These are phyloP conservation scores for Musa balbisiana DNA, from an alignment of 202 grass and related monocot species.

Conservation along the genomic window DNA sequence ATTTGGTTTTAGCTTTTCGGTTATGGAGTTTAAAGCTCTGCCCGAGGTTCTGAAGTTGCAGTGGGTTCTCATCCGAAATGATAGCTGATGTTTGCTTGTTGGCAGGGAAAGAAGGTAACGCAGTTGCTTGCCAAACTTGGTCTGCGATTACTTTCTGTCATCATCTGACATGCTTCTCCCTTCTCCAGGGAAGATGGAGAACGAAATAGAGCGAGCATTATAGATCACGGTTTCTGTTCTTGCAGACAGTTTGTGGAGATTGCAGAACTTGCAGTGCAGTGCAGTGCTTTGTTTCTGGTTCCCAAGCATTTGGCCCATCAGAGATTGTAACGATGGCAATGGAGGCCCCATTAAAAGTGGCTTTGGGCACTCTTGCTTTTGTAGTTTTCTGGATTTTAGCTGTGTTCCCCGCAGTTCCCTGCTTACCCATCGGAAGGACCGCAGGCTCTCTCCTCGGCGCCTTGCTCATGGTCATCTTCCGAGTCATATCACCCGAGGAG, in stretches of 20 bases:
- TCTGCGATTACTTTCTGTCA: background rate
- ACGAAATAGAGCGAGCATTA: background rate
- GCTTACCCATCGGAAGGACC: slow-evolving; percentile 11
- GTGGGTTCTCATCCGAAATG: too few species aligned
- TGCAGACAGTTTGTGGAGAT: background rate
- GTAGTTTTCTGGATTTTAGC: slow-evolving; percentile 15
- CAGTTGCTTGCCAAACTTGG: background rate
- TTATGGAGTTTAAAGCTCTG: too few species aligned
- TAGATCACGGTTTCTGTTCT: too few species aligned
- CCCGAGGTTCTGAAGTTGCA: too few species aligned
- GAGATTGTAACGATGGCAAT: background rate
- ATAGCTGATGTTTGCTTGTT: background rate
- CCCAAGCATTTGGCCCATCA: background rate
- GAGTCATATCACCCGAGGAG: slow-evolving; percentile 13
- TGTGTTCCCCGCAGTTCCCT: slow-evolving; percentile 14
- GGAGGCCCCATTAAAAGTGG: slow-evolving; percentile 1
- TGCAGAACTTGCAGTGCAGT: background rate
- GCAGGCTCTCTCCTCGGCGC: slow-evolving; percentile 15
- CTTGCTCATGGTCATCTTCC: slow-evolving; percentile 21
- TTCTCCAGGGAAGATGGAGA: background rate
- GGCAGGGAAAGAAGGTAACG: background rate
- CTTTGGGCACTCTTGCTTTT: slow-evolving; percentile 5
- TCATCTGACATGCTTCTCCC: background rate
- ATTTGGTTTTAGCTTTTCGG: too few species aligned
- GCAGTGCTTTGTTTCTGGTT: background rate